A percentile compares a stretch with the other conserved stretches of the same genome.
Conservation (phyloP, 2,329 filamentous ascomycete species). For the Cylindrodendrum hubeiense region DNA sequence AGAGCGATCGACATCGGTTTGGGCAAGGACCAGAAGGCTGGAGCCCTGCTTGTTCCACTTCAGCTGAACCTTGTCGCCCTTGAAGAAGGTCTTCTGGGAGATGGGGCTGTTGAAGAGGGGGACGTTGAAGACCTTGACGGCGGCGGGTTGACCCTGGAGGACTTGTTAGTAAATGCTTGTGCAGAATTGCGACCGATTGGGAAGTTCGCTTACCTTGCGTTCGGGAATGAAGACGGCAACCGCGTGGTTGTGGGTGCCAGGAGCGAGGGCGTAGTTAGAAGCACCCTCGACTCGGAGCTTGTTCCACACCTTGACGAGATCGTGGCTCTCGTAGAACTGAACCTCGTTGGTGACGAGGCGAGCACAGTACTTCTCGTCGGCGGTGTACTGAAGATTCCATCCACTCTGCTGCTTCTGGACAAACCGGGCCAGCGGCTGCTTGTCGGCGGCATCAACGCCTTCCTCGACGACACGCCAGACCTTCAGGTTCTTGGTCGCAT, state of each 20-base stretch:
- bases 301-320: constrained; percentile 91
- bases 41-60: constrained; percentile 98
- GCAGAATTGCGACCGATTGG: background rate
- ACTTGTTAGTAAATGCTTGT: constrained; percentile 28
- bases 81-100: constrained; percentile 99
- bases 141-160: constrained; percentile 85
- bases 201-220: constrained; percentile 77
- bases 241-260: constrained; percentile 84
- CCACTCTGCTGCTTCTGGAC: constrained; percentile 96
- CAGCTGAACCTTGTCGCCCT: constrained; percentile 97
- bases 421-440: constrained; percentile 85
- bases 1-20: constrained; percentile 97
- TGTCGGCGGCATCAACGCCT: constrained; percentile 69
- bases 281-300: constrained; percentile 94
- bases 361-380: constrained; percentile 93
- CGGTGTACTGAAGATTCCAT: constrained; percentile 98
- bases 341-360: constrained; percentile 97
- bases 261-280: constrained; percentile 88
- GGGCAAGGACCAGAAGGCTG: constrained; percentile 91
- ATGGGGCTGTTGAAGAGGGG: constrained; percentile 86
- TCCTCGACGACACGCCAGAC: constrained; percentile 90
- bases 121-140: constrained; percentile 94
- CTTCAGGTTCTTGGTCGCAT: constrained; percentile 96
- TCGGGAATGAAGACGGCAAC: constrained; percentile 96
- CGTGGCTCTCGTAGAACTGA: constrained; percentile 92